A percentile compares a stretch with the other conserved stretches of the same genome.
Evolutionary conservation across 2,329 filamentous ascomycete species (phyloP).

Genomic region (Fusarium staphyleae): DNA sequence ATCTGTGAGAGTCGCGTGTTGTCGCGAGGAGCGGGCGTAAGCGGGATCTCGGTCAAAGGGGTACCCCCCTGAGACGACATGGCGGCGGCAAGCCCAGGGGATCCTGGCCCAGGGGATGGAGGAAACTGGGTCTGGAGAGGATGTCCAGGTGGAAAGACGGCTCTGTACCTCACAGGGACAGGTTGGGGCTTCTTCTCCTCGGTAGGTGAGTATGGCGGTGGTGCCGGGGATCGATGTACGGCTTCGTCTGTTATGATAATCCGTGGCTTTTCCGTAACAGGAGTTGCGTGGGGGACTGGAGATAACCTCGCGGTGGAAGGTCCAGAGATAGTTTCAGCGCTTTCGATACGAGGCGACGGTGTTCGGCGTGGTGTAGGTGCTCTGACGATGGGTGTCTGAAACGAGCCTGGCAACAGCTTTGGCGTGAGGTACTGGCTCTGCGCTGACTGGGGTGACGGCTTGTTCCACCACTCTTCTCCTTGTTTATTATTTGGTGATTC

Average conservation of each 20-base stretch:
- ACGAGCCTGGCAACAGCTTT: conserved; percentile 21
- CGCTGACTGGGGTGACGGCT: conserved; percentile 19
- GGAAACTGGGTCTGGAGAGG: conserved; percentile 56
- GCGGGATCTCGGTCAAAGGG: conserved; percentile 64
- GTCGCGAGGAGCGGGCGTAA: conserved; percentile 52
- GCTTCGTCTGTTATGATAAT: conserved; percentile 49
- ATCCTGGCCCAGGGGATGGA: conserved; percentile 66
- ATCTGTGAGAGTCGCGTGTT: conserved; percentile 27
- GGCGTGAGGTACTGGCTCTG: conserved; percentile 28
- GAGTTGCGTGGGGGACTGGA: conserved; percentile 16
- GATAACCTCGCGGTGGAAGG: conserved; percentile 33
- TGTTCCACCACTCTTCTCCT: conserved; percentile 51
- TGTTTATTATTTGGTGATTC: conserved; percentile 43
- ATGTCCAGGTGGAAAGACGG: conserved; percentile 65
- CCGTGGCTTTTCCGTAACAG: conserved; percentile 49
- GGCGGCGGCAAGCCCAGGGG: conserved; percentile 66
- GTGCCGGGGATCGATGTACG: conserved; percentile 59
- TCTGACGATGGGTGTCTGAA: conserved; percentile 47
- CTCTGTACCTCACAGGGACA: conserved; percentile 57
- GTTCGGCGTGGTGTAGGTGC: conserved; percentile 48
- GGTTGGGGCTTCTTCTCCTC: conserved; percentile 48
- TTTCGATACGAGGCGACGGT: conserved; percentile 41
- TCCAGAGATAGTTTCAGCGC: conserved; percentile 18
- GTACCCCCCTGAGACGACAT: conserved; percentile 70
- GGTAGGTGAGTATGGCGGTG: conserved; percentile 64